Evolutionary conservation across 2,329 filamentous ascomycete genomes (phyloP), one percentile per base, ranked within the genome.

Genomic region (Ophiostoma piceae): DNA sequence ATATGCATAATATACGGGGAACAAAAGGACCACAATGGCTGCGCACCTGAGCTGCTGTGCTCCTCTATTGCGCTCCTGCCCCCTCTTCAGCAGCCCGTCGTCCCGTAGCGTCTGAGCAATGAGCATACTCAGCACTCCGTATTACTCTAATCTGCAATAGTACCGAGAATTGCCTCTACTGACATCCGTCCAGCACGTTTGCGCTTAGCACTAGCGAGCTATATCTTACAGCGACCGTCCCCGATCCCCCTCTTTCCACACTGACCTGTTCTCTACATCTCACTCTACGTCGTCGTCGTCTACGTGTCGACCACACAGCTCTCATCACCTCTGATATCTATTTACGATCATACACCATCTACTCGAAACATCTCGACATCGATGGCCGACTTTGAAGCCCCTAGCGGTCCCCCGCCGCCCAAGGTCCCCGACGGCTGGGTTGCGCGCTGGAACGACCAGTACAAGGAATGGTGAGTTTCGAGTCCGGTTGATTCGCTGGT

Each of bases 391-490:
- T 87, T 84, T 77, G 78, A 80, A 69, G 79, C 85, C 68, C 85
- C 85, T 1, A 67, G 79, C 32, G 85, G 85, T 32, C 85, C 85
- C 66, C 85, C 85, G 74, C 85, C 85, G 67, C 85, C 84, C 72
- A 84, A 81, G 76, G 84, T 85, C 1, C 92, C 92, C 2, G 90
- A 91, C 75, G 93, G 93, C 75, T 97, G 92, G 91, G 88, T 91
- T 76, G 90, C 90, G 12, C 87, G 92, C 73, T 96, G 89, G 87
- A 95, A 96, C 79, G 88, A 90, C 0, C 88, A 95, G 76, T 97
- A 97, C 82, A 90, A 90, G 76, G 90, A 95, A 85, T 97, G 92
- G 77, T 78, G 69, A 67, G 77, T 65, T 7, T 11, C n/a, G 51
- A 26, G 26, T 26, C 12, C 9, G 22, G 54, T 0, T 54, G 22